Evolutionary conservation across 176 grass and related monocot species (phyloP).

Genomic region (Urochloa ruziziensis): DNA sequence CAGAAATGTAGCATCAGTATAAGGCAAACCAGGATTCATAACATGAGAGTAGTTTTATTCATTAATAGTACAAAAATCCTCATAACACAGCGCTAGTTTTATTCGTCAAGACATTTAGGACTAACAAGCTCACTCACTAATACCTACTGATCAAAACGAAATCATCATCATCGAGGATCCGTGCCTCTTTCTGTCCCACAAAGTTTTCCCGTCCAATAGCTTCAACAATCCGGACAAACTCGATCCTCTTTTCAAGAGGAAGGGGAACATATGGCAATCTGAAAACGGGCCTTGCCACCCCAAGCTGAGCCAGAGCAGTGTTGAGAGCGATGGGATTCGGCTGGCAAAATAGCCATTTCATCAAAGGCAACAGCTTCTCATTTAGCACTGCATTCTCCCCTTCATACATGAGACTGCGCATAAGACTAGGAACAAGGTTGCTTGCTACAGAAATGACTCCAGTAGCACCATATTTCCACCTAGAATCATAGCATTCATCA

Average conservation of each 20-base stretch:
- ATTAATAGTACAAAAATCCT: background rate
- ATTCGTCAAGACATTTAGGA: background rate
- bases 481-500: constrained; percentile 75
- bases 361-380: constrained; percentile 62
- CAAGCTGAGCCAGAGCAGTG: constrained; percentile 85
- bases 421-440: constrained; percentile 79
- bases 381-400: constrained; percentile 52
- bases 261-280: constrained; percentile 80
- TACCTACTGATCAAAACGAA: constrained; percentile 75
- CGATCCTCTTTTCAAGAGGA: constrained; percentile 57
- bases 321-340: constrained; percentile 82
- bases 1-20: background rate
- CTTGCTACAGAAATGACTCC: constrained; percentile 82
- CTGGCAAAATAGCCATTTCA: constrained; percentile 75
- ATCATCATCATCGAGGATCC: constrained; percentile 72
- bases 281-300: constrained; percentile 69
- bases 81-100: background rate
- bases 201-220: constrained; percentile 68
- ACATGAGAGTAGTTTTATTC: too few relatives aligned
- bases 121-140: background rate
- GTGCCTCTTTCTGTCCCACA: constrained; percentile 63
- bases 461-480: constrained; percentile 61
- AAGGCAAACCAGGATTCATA: background rate
- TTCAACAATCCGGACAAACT: constrained; percentile 77
- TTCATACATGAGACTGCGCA: constrained; percentile 61